A percentile compares a stretch with the other conserved stretches of the same genome.
Evolutionary conservation across 305 asterid species (phyloP).

Genomic region (Fraxinus angustifolia): DNA sequence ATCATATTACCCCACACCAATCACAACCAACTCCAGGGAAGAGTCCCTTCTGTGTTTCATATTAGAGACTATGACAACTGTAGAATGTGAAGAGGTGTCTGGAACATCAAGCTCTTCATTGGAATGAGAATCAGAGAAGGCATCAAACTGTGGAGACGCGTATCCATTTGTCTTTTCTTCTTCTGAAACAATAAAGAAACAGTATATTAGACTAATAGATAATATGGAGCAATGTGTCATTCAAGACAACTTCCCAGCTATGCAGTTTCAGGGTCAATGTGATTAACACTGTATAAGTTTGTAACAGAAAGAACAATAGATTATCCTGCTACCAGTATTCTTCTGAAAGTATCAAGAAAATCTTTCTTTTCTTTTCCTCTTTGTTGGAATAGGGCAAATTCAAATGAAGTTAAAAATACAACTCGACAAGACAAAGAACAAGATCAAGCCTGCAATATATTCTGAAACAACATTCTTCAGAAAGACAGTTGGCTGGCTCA

Average conservation of each 20-base stretch:
- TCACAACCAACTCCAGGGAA: constrained; percentile 56
- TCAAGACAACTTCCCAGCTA: not conserved
- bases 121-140: constrained; percentile 23
- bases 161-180: constrained; percentile 39
- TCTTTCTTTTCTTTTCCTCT: not conserved
- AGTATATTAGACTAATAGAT: constrained; percentile 18
- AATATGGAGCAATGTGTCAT: not conserved
- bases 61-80: constrained; percentile 5
- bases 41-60: constrained; percentile 14
- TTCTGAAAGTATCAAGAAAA: not conserved
- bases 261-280: not conserved
- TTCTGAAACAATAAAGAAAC: constrained; percentile 36
- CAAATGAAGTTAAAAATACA: not conserved
- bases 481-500: not conserved
- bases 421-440: not conserved
- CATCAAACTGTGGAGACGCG: constrained; percentile 45
- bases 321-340: constrained; percentile 7
- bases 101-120: constrained; percentile 17
- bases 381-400: not conserved
- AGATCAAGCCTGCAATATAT: not conserved
- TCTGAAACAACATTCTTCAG: not conserved
- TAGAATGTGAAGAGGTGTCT: constrained; percentile 20
- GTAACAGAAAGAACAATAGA: not conserved
- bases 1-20: constrained; percentile 63
- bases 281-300: not conserved